phyloP scores from a whole-genome alignment of 2,329 filamentous ascomycete genomes.

The Phialocephala subalpina region DNA sequence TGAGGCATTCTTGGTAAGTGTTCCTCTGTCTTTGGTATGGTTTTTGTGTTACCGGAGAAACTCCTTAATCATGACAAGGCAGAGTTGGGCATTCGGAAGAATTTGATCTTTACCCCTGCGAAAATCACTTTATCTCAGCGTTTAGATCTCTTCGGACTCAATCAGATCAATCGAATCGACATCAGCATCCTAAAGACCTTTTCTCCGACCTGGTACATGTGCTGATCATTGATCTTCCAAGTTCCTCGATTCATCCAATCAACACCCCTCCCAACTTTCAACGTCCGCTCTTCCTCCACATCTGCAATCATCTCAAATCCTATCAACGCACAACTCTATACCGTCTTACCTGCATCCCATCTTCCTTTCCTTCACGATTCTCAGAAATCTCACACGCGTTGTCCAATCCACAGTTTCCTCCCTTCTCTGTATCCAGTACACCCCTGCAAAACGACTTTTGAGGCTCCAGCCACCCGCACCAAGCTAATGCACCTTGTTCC shows the following conservation, averaged over 20 bases:
- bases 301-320: conserved; percentile 1
- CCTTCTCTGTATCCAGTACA: not conserved
- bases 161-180: not conserved
- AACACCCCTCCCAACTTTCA: not conserved
- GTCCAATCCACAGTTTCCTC: too few species aligned
- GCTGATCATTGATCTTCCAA: not conserved
- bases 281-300: not conserved
- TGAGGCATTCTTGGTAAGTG: not conserved
- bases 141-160: conserved; percentile 7
- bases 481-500: conserved; percentile 7
- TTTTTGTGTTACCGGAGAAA: too few species aligned
- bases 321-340: not conserved
- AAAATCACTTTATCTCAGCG: conserved; percentile 4
- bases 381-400: not conserved
- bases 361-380: not conserved
- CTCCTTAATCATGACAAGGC: conserved; percentile 7
- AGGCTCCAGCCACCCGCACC: conserved; percentile 31
- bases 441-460: conserved; percentile 13
- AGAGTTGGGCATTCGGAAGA: not conserved
- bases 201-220: not conserved
- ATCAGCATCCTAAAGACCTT: conserved; percentile 1
- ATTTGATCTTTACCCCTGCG: not conserved
- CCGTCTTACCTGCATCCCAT: conserved; percentile 11
- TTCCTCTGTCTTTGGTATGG: too few species aligned
- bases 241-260: not conserved